Base-by-base conservation (phyloP, 768 basidiomycete species). In the Coprinopsis cinerea region DNA sequence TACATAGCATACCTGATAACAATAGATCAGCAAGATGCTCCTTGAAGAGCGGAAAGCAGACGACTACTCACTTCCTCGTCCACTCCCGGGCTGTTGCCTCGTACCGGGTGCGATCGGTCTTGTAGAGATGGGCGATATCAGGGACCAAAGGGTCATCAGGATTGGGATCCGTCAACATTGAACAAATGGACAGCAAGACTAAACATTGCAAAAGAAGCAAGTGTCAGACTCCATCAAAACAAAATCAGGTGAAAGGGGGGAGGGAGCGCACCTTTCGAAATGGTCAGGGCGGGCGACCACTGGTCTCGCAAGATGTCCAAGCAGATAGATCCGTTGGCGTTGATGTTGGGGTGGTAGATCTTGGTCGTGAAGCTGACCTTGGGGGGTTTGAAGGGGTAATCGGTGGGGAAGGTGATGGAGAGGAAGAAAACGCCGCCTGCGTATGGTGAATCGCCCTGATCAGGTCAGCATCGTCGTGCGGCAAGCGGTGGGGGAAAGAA, bases 301-400 rank as follows among this genome's bases (percentile, higher is more conserved):
- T 98, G 96, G 69, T 99, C 96, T 69, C 94, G 79, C 65, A 99
- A 74, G 64, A 99, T 99, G 69, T 99, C 96, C 60, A 99, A 74
- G 69, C 95, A 99, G 70, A 99, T 98, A 56, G 92, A 94, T 35
- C 96, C 96, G 63, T 99, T 99, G 59, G 95, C 91, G 67, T 99
- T 99, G 92, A 99, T 97, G 78, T 98, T 98, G 28, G 95, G 95
- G 71, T 98, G 95, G 70, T 97, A 98, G 61, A 97, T 97, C 88
- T 96, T 97, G 64, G 96, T 98, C 58, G 92, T 95, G 71, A 99
- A 99, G 76, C 87, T 87, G 73, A 99, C 92, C 81, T 99, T 99
- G 71, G 96, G 96, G 36, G 96, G 96, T 74, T 98, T 97, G 86
- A 98, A 98, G 22, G 96, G 96, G 76, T 99, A 99, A 69, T 99